A percentile compares a stretch with the other conserved stretches of the same genome.
phyloP scores from a whole-genome alignment of 106 monocot genomes.

The Dioscorea alata region DNA sequence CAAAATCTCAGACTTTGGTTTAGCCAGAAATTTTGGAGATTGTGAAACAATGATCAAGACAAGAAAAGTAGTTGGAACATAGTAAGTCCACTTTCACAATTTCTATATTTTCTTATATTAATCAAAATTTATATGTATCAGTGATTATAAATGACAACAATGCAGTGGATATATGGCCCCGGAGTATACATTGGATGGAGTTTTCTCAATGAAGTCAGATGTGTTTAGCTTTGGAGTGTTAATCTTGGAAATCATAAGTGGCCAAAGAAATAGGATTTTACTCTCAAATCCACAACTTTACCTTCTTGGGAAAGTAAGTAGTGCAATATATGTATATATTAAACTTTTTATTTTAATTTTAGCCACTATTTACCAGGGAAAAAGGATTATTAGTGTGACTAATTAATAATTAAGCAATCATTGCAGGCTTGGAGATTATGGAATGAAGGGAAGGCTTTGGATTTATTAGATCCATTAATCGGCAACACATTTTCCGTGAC shows the following conservation, averaged over 20 bases:
- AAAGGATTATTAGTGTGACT: background rate
- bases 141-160: background rate
- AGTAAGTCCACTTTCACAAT: constrained; percentile 10
- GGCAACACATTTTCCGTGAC: background rate
- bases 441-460: constrained; percentile 17
- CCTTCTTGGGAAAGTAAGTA: constrained; percentile 17
- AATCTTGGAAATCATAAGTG: constrained; percentile 32
- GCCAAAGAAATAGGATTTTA: background rate
- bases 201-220: constrained; percentile 33
- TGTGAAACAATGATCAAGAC: constrained; percentile 11
- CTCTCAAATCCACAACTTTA: background rate
- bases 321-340: no score
- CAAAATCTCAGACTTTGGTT: constrained; percentile 31
- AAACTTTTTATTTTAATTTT: no score
- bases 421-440: constrained; percentile 32
- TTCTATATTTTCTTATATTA: no score
- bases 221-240: constrained; percentile 35
- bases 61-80: constrained; percentile 12
- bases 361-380: background rate
- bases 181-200: constrained; percentile 27
- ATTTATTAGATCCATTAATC: constrained; percentile 19
- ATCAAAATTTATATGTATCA: background rate
- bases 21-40: constrained; percentile 14
- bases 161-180: constrained; percentile 43
- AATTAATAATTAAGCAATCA: background rate